Evolutionary conservation across 2,329 filamentous ascomycete species (phyloP).

Genomic region (Penicillium decumbens): DNA sequence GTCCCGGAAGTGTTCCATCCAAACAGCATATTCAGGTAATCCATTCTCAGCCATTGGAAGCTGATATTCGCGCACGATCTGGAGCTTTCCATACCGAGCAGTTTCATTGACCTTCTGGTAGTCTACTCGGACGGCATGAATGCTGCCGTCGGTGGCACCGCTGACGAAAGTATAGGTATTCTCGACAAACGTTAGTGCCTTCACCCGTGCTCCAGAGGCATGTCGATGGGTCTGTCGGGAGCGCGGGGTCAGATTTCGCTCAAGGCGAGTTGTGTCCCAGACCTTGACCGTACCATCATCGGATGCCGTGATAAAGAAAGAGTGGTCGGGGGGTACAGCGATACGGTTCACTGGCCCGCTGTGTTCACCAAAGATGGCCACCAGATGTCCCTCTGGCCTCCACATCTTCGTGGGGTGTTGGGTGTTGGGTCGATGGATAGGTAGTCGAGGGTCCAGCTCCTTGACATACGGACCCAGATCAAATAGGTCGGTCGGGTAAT

Average conservation of each 20-base stretch:
- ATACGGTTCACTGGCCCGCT: conserved; percentile 75
- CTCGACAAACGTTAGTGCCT: conserved; percentile 84
- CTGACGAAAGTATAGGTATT: conserved; percentile 91
- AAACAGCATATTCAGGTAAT: conserved; percentile 69
- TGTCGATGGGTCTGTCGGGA: conserved; percentile 83
- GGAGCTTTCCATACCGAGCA: conserved; percentile 71
- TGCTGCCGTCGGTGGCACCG: conserved; percentile 81
- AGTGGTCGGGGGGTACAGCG: conserved; percentile 77
- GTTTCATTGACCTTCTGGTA: conserved; percentile 56
- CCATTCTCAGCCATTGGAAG: conserved; percentile 45
- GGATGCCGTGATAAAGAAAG: conserved; percentile 90
- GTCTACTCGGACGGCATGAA: conserved; percentile 84
- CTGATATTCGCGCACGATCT: conserved; percentile 72
- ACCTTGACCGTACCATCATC: conserved; percentile 87
- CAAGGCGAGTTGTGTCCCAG: conserved; percentile 86
- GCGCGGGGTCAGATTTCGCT: conserved; percentile 83
- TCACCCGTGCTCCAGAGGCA: conserved; percentile 64
- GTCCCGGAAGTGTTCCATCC: conserved; percentile 85
- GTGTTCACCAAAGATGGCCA: conserved; percentile 87
- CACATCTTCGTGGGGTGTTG: conserved; percentile 60
- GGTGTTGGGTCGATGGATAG: conserved; percentile 53
- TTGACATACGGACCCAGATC: conserved; percentile 76
- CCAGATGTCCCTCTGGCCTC: conserved; percentile 76
- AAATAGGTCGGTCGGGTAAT: conserved; percentile 56
- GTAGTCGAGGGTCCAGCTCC: conserved; percentile 53